A percentile compares a stretch with the other conserved stretches of the same genome.
phyloP scores from a whole-genome alignment of 495 filamentous ascomycete genomes.

The Xylaria acuta region DNA sequence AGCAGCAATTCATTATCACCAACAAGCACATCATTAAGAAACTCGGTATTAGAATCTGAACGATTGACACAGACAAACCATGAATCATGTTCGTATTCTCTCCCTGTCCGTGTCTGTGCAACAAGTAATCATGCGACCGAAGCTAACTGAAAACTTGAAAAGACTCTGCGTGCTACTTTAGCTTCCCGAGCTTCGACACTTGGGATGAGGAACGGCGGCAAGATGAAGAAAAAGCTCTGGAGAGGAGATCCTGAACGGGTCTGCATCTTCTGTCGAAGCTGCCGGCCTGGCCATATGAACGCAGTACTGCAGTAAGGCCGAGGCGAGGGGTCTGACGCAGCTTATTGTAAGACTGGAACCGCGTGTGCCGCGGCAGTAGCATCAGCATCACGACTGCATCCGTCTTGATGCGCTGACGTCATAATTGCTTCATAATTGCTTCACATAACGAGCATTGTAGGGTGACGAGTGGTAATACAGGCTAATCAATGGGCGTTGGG shows the following conservation, averaged over 20 bases:
- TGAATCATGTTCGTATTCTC: slow-evolving; percentile 29
- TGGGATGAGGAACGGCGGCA: slow-evolving; percentile 49
- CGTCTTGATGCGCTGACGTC: slow-evolving; percentile 12
- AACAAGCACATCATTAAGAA: slow-evolving; percentile 24
- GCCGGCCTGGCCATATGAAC: not conserved
- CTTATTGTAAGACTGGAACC: slow-evolving; percentile 14
- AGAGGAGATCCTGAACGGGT: slow-evolving; percentile 13
- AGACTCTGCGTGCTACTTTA: slow-evolving; percentile 58
- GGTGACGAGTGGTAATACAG: not conserved
- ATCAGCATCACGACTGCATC: slow-evolving; percentile 14
- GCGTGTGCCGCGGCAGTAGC: slow-evolving; percentile 6
- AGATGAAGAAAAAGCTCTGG: slow-evolving; percentile 41
- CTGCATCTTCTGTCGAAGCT: not conserved
- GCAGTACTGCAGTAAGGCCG: not conserved
- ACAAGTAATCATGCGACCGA: not conserved
- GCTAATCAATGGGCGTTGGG: slow-evolving; percentile 19
- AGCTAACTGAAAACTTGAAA: not conserved
- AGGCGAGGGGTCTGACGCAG: not conserved
- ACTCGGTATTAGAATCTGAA: slow-evolving; percentile 20
- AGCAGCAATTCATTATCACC: slow-evolving; percentile 45
- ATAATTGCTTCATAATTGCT: too few relatives aligned
- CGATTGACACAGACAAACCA: slow-evolving; percentile 41
- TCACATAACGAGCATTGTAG: not conserved
- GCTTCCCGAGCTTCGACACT: slow-evolving; percentile 63
- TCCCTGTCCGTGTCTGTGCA: slow-evolving; percentile 25